These are phyloP conservation scores for Aspergillus thermomutatus DNA, from an alignment of 2,329 filamentous ascomycete species.

Conservation along the genomic window DNA sequence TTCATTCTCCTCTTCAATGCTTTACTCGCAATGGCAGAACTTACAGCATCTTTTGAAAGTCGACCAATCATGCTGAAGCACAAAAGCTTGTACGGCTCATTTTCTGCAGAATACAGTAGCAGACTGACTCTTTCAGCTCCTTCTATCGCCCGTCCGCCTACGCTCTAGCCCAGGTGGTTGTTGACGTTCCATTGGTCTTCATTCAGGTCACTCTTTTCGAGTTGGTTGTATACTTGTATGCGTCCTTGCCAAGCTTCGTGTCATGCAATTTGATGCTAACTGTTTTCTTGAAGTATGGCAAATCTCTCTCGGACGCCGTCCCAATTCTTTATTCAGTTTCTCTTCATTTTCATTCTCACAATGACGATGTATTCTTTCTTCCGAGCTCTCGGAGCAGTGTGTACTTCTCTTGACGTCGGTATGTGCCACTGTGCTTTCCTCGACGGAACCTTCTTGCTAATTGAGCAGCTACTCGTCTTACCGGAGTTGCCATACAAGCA, in stretches of 20 bases:
- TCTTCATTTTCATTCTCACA: conserved; percentile 54
- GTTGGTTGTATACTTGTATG: conserved; percentile 58
- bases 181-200: conserved; percentile 57
- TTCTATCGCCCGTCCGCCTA: conserved; percentile 64
- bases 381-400: conserved; percentile 48
- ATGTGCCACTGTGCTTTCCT: conserved; percentile 6
- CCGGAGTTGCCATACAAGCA: conserved; percentile 48
- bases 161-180: conserved; percentile 56
- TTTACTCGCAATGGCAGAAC: conserved; percentile 58
- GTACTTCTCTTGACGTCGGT: conserved; percentile 49
- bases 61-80: conserved; percentile 68
- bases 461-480: conserved; percentile 45
- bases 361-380: conserved; percentile 57
- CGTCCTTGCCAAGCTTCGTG: not conserved
- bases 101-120: not conserved
- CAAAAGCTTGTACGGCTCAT: conserved; percentile 54
- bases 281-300: conserved; percentile 43
- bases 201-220: conserved; percentile 59
- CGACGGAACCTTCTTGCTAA: not conserved
- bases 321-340: conserved; percentile 60
- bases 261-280: conserved; percentile 4
- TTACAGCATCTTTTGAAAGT: conserved; percentile 58
- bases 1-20: conserved; percentile 63
- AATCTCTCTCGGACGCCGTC: conserved; percentile 54
- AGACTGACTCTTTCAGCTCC: conserved; percentile 37